Percentiles rank a stretch among this genome's conserved stretches.
Evolutionary conservation across 495 filamentous ascomycete species (phyloP).

Genomic region (Lentithecium fluviatile): DNA sequence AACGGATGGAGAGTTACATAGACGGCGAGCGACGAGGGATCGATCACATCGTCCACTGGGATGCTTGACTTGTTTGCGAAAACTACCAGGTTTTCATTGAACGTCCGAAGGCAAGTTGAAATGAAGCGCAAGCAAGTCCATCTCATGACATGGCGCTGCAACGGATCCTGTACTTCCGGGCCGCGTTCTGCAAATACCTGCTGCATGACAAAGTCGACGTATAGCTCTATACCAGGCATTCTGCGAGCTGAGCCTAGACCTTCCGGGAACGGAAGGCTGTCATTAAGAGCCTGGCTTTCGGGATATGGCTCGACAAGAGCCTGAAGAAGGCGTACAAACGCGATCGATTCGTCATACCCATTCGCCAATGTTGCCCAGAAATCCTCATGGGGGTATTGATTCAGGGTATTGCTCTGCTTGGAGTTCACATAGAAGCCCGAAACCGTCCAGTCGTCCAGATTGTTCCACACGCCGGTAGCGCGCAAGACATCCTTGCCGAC

Average conservation of each 20-base stretch:
- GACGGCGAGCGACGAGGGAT: conserved; percentile 63
- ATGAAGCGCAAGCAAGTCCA: conserved; percentile 79
- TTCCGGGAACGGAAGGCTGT: conserved; percentile 83
- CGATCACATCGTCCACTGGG: conserved; percentile 68
- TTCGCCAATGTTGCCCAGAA: conserved; percentile 56
- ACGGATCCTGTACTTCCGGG: conserved; percentile 58
- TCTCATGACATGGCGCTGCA: conserved; percentile 67
- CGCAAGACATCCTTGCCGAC: conserved; percentile 59
- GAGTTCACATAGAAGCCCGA: conserved; percentile 24
- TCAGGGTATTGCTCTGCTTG: conserved; percentile 38
- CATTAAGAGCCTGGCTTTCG: conserved; percentile 59
- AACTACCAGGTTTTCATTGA: conserved; percentile 88
- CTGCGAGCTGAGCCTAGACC: conserved; percentile 74
- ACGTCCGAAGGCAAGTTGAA: conserved; percentile 68
- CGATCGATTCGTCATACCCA: conserved; percentile 76
- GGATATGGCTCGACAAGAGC: conserved; percentile 63
- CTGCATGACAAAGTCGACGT: conserved; percentile 84
- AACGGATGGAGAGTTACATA: conserved; percentile 91
- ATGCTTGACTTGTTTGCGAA: conserved; percentile 73
- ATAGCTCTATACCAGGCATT: conserved; percentile 84
- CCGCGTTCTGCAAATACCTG: conserved; percentile 64
- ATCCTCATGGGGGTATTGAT: conserved; percentile 33
- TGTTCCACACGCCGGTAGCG: conserved; percentile 66
- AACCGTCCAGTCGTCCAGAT: conserved; percentile 64
- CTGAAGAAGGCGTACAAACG: conserved; percentile 73